phyloP scores from a whole-genome alignment of 2,329 filamentous ascomycete species.

The Cladophialophora immunda region DNA sequence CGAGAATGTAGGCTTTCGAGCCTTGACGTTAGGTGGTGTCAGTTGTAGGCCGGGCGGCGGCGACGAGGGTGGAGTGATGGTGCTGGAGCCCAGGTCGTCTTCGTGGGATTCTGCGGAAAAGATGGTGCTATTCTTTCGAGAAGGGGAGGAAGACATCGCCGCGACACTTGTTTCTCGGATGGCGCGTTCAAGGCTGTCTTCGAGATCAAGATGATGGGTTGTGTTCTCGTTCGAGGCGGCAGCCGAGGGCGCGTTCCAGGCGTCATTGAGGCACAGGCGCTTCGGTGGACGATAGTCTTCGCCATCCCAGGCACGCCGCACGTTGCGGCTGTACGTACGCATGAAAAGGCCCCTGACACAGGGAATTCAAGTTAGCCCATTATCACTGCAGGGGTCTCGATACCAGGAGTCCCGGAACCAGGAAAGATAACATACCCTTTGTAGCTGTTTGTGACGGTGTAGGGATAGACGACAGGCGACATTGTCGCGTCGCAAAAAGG shows the following conservation, averaged over 20 bases:
- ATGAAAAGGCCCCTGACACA: slow-evolving; percentile 55
- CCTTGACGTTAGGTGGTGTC: slow-evolving; percentile 53
- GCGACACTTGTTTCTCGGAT: slow-evolving; percentile 57
- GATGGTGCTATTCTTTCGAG: slow-evolving; percentile 56
- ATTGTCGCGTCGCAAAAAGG: slow-evolving; percentile 35
- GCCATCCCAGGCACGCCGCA: slow-evolving; percentile 58
- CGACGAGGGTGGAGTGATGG: slow-evolving; percentile 62
- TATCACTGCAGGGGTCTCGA: slow-evolving; percentile 16
- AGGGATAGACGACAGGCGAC: slow-evolving; percentile 47
- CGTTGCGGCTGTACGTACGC: slow-evolving; percentile 58
- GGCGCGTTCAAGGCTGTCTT: slow-evolving; percentile 57
- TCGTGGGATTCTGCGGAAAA: slow-evolving; percentile 54
- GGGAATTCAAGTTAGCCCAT: slow-evolving; percentile 23
- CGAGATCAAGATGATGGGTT: slow-evolving; percentile 47
- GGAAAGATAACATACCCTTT: slow-evolving; percentile 51
- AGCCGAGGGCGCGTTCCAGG: slow-evolving; percentile 38
- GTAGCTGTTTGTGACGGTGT: slow-evolving; percentile 61
- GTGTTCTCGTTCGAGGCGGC: slow-evolving; percentile 41
- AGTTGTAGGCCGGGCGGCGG: slow-evolving; percentile 55
- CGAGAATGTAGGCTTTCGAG: slow-evolving; percentile 60
- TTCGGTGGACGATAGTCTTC: slow-evolving; percentile 54
- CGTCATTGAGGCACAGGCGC: slow-evolving; percentile 53
- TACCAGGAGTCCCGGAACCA: neutral
- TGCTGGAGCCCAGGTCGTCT: slow-evolving; percentile 44
- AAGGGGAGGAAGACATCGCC: slow-evolving; percentile 55